Conservation (phyloP, 2,329 filamentous ascomycete species). For the Microdochium bolleyi region DNA sequence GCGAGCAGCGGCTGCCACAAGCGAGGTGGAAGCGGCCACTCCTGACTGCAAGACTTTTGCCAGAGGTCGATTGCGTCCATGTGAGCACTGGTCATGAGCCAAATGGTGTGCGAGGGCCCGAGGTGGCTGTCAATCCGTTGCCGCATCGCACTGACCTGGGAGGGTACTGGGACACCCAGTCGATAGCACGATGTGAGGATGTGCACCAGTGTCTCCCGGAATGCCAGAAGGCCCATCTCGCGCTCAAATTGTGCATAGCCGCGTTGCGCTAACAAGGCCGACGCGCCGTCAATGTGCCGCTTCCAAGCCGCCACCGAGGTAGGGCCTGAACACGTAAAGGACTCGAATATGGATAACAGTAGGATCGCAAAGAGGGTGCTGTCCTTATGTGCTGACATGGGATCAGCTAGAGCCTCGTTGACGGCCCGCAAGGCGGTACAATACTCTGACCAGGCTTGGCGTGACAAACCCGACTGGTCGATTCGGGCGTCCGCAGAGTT, state of each 20-base stretch:
- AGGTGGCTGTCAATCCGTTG: neutral
- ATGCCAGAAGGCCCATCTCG: slow-evolving; percentile 1
- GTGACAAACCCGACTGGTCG: slow-evolving; percentile 2
- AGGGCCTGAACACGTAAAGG: slow-evolving; percentile 15
- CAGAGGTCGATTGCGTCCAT: slow-evolving; percentile 5
- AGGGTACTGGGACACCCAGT: slow-evolving; percentile 2
- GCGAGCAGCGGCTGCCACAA: slow-evolving; percentile 3
- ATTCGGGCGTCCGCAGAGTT: slow-evolving; percentile 3
- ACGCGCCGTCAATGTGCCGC: slow-evolving; percentile 22
- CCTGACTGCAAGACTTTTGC: neutral
- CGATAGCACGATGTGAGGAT: slow-evolving; percentile 2
- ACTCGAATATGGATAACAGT: slow-evolving; percentile 21
- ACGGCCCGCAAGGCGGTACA: neutral
- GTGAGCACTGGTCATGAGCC: slow-evolving; percentile 3
- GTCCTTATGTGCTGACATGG: neutral
- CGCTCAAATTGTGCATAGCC: slow-evolving; percentile 8
- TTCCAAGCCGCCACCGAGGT: slow-evolving; percentile 19
- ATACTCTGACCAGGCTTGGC: neutral
- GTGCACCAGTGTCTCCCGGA: slow-evolving; percentile 3
- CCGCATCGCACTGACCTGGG: slow-evolving; percentile 2
- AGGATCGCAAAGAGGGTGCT: slow-evolving; percentile 7
- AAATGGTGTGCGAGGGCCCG: neutral
- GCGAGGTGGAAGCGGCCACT: slow-evolving; percentile 1
- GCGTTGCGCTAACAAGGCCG: slow-evolving; percentile 19
- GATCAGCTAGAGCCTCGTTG: slow-evolving; percentile 1